Percentiles rank a stretch among this genome's conserved stretches.
These are phyloP conservation scores for Caryopteris hybrid DNA, from an alignment of 305 asterid genomes.

Conservation along the genomic window DNA sequence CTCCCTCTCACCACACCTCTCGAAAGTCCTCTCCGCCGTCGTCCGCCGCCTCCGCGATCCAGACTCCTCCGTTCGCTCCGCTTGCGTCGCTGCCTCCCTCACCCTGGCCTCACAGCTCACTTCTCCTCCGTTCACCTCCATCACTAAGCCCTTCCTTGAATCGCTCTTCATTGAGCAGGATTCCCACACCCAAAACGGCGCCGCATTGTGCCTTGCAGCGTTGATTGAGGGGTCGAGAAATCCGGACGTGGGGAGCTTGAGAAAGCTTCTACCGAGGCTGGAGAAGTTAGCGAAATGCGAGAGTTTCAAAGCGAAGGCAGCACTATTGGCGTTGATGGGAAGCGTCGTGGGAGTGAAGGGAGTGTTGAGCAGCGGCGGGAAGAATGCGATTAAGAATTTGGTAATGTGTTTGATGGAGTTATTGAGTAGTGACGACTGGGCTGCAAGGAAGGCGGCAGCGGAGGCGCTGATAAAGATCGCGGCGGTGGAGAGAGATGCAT, in stretches of 20 bases:
- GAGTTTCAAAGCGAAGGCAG: constrained; percentile 63
- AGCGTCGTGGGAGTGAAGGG: constrained; percentile 48
- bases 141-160: constrained; percentile 62
- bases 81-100: constrained; percentile 58
- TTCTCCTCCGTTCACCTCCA: constrained; percentile 46
- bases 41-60: constrained; percentile 72
- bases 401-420: constrained; percentile 51
- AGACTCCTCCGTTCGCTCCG: constrained; percentile 63
- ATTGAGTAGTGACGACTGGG: constrained; percentile 77
- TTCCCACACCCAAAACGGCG: constrained; percentile 57
- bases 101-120: constrained; percentile 51
- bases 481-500: constrained; percentile 35
- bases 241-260: constrained; percentile 57
- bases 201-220: constrained; percentile 72
- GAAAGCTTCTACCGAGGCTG: constrained; percentile 52
- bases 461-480: constrained; percentile 62
- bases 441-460: constrained; percentile 64
- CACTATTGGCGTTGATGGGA: constrained; percentile 56
- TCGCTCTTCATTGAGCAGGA: constrained; percentile 74
- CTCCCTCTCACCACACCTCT: constrained; percentile 56
- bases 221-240: constrained; percentile 50
- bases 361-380: constrained; percentile 29
- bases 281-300: constrained; percentile 67
- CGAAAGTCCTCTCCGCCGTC: constrained; percentile 61
- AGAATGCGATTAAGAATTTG: constrained; percentile 37